Conservation (phyloP, 2,329 filamentous ascomycete genomes). For the Exophiala lecanii-corni region DNA sequence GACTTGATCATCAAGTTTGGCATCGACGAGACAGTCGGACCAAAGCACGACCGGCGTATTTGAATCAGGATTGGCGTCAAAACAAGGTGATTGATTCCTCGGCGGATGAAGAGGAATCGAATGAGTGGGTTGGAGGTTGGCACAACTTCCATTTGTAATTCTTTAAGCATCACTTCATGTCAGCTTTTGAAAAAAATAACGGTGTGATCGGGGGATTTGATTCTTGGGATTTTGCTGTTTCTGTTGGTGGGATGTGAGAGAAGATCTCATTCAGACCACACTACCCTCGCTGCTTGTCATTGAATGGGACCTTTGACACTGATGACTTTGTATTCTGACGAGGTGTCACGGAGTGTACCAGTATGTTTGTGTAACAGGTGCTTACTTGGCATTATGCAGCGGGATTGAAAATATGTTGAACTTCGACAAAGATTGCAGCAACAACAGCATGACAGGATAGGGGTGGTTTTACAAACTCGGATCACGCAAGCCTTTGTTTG, state of each 20-base stretch:
- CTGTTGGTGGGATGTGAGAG: slow-evolving; percentile 15
- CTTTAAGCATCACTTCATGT: slow-evolving; percentile 22
- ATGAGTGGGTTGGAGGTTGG: slow-evolving; percentile 96
- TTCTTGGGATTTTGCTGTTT: slow-evolving; percentile 22
- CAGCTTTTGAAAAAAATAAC: slow-evolving; percentile 21
- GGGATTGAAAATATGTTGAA: slow-evolving; percentile 5
- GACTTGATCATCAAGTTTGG: slow-evolving; percentile 34
- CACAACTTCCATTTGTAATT: slow-evolving; percentile 63
- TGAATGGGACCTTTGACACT: slow-evolving; percentile 28
- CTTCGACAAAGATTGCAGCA: slow-evolving; percentile 7
- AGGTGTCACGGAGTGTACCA: slow-evolving; percentile 29
- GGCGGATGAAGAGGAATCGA: slow-evolving; percentile 55
- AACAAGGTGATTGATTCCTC: slow-evolving; percentile 30
- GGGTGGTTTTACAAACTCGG: slow-evolving; percentile 4
- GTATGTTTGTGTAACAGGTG: slow-evolving; percentile 19
- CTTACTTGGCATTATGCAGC: slow-evolving; percentile 6
- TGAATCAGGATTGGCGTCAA: slow-evolving; percentile 46
- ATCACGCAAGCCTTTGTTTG: slow-evolving; percentile 1
- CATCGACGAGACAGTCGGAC: slow-evolving; percentile 34
- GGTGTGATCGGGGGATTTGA: slow-evolving; percentile 18
- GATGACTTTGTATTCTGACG: slow-evolving; percentile 27
- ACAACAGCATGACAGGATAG: slow-evolving; percentile 18
- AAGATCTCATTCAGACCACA: slow-evolving; percentile 15
- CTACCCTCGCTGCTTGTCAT: slow-evolving; percentile 26
- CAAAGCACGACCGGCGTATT: slow-evolving; percentile 34